Conservation (phyloP, 495 filamentous ascomycete species). For the Aspergillus carlsbadensis region DNA sequence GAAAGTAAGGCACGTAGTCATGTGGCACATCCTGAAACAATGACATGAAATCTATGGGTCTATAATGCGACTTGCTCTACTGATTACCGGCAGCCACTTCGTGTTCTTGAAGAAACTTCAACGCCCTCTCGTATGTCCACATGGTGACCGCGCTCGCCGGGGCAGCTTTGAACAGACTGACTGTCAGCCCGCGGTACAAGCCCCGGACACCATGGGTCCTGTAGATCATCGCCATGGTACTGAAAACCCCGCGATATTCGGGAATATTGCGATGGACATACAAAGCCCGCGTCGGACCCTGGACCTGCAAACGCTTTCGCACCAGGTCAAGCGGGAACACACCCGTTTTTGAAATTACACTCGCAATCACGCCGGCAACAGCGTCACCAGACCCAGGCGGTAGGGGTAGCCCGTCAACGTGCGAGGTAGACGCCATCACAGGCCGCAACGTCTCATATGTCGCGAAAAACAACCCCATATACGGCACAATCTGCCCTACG, state of each 20-base stretch:
- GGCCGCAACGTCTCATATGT: constrained; percentile 73
- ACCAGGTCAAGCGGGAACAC: constrained; percentile 95
- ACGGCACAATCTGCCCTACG: constrained; percentile 83
- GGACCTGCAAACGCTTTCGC: constrained; percentile 89
- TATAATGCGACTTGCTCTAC: background rate
- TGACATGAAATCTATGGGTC: background rate
- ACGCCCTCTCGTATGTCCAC: constrained; percentile 90
- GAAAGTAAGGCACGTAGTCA: background rate
- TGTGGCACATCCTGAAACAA: background rate
- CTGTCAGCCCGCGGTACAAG: constrained; percentile 82
- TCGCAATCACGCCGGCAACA: constrained; percentile 73
- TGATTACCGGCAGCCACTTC: constrained; percentile 27
- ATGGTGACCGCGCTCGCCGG: constrained; percentile 94
- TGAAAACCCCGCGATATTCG: constrained; percentile 67
- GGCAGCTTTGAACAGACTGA: constrained; percentile 90
- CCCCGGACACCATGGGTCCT: constrained; percentile 72
- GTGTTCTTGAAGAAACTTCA: constrained; percentile 56
- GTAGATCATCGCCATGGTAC: constrained; percentile 66
- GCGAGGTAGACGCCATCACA: background rate
- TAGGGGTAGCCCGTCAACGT: constrained; percentile 25
- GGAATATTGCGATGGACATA: constrained; percentile 92
- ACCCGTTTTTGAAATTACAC: constrained; percentile 78
- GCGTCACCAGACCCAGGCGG: constrained; percentile 80
- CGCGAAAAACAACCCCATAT: constrained; percentile 95
- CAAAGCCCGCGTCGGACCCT: constrained; percentile 74